phyloP scores from a whole-genome alignment of 176 grass and related monocot species.

The Juncus effusus region DNA sequence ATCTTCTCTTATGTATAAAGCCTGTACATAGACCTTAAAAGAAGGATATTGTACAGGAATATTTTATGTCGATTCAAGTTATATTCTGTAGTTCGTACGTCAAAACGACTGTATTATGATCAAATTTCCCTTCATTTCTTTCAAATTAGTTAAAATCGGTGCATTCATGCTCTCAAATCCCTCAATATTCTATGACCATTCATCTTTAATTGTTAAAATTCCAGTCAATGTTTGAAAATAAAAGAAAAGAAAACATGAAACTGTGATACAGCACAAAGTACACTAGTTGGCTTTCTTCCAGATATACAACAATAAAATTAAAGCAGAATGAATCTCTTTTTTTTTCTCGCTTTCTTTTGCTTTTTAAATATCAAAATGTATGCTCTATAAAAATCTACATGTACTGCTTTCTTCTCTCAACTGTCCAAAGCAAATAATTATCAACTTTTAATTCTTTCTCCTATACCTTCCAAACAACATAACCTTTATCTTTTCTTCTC shows the following conservation, averaged over 20 bases:
- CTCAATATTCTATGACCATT: no score
- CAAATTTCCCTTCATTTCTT: no score
- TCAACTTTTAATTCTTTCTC: not conserved
- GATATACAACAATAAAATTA: not conserved
- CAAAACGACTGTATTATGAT: no score
- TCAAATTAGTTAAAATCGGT: no score
- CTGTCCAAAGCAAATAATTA: not conserved
- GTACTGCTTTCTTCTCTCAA: not conserved
- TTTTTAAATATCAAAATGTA: not conserved
- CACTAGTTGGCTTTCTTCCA: no score
- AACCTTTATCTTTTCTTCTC: conserved; percentile 4
- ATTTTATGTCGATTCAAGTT: not conserved
- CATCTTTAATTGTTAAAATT: no score
- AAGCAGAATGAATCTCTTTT: not conserved
- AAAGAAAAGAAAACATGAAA: no score
- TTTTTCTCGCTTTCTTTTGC: not conserved
- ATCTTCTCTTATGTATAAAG: not conserved
- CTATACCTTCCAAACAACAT: not conserved
- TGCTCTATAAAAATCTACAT: not conserved
- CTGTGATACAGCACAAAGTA: no score
- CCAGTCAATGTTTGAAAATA: no score
- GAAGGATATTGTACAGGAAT: not conserved
- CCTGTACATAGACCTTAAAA: not conserved
- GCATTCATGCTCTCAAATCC: no score
- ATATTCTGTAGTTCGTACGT: not conserved